Percentiles rank a stretch among this genome's conserved stretches.
These are phyloP conservation scores for Polygonum aviculare DNA, from an alignment of 148 eudicot species.

Conservation along the genomic window DNA sequence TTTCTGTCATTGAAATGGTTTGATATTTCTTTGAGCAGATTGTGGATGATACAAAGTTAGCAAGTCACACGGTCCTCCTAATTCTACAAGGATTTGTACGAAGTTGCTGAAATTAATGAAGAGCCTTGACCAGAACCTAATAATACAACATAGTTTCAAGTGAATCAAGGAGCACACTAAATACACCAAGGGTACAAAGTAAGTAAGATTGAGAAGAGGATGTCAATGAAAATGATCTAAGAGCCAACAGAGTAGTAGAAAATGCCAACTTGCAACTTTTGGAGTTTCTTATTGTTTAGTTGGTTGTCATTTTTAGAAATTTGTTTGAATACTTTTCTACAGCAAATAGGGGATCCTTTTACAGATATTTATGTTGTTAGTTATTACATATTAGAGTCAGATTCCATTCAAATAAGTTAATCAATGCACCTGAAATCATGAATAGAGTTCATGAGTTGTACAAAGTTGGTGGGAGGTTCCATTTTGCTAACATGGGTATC, in stretches of 20 bases:
- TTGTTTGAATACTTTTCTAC: neutral
- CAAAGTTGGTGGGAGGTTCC: neutral
- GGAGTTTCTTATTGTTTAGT: neutral
- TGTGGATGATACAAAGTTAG: neutral
- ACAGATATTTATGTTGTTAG: neutral
- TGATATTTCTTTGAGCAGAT: neutral
- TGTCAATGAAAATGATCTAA: constrained; percentile 1
- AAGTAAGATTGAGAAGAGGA: neutral
- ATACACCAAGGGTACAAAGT: neutral
- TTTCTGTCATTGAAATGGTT: neutral
- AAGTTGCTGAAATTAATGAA: neutral
- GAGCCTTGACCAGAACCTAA: neutral
- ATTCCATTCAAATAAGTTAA: no score
- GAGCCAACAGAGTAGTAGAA: neutral
- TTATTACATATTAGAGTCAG: no score
- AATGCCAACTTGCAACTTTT: neutral
- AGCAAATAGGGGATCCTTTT: neutral
- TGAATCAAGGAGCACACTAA: neutral
- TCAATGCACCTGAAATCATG: no score
- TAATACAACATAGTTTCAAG: neutral
- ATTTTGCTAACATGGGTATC: neutral
- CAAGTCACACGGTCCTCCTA: neutral
- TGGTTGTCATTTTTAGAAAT: neutral
- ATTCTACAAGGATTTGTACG: neutral
- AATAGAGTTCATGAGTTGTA: neutral